Evolutionary conservation across 1,284 basidiomycete species (phyloP), one percentile per base, ranked within the genome.

Genomic region (Malassezia psittaci): DNA sequence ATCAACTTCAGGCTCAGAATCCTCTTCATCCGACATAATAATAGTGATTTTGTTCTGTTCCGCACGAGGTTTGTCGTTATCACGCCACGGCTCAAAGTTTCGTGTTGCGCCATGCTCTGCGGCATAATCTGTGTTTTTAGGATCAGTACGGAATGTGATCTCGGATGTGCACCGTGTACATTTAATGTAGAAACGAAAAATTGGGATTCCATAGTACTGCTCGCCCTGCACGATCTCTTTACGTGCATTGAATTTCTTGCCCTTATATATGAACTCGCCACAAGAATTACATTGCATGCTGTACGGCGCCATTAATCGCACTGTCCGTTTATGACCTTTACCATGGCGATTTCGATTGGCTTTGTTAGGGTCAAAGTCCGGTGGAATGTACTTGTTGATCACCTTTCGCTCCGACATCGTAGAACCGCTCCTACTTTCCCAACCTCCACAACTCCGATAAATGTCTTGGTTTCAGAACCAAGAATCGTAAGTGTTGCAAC

Each of bases 111-210:
- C 72, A 50, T 74, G 70, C 42, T 74, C 72, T 0, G 69, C 67
- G 8, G 48, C 50, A 39, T 74, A 74, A 48, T 74, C 72, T 5
- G 69, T 64, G 39, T 71, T 96, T 81, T 93, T 93, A 9, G 93
- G 94, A 75, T 98, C 94, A 0, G 93, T 98, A 77, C 96, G 96
- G 83, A 99, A 99, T 0, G 94, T 98, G 65, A 99, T 96, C 75
- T 99, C 94, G 8, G 91, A 87, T 2, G 90, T 94, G 55, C 72
- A 74, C 45, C 61, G 65, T 3, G 72, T 61, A 54, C 72, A 74
- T 43, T 66, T 67, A 63, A 74, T 73, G 56, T 74, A 74, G 59
- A 74, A 74, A 3, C 72, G 64, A 54, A 75, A 88, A 60, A 91
- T 93, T 76, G 94, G 94, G 80, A 99, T 96, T 12, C 91, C 91